Percentiles rank a stretch among this genome's conserved stretches.
These are phyloP conservation scores for Saccharomycopsis sp. DNA, from an alignment of 805 yeast genomes.

Conservation along the genomic window DNA sequence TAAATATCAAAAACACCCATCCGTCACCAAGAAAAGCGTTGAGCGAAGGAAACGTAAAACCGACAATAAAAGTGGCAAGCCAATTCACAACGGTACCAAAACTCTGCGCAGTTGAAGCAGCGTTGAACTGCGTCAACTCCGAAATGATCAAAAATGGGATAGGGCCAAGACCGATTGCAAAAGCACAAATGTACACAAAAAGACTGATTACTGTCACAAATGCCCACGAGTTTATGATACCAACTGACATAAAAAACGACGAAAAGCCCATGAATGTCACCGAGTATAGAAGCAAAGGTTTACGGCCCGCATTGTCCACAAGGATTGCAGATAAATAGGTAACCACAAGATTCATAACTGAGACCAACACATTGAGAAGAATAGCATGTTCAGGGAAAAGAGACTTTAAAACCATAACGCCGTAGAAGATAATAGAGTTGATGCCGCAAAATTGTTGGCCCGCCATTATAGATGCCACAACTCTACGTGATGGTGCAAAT, in stretches of 20 bases:
- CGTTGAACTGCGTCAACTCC: constrained; percentile 78
- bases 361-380: constrained; percentile 66
- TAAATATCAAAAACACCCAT: constrained; percentile 67
- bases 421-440: constrained; percentile 88
- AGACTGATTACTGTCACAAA: constrained; percentile 55
- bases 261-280: constrained; percentile 62
- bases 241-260: constrained; percentile 57
- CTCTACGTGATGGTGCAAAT: constrained; percentile 46
- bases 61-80: constrained; percentile 81
- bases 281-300: constrained; percentile 61
- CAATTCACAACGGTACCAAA: constrained; percentile 89
- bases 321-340: constrained; percentile 69
- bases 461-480: constrained; percentile 64
- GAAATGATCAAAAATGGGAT: constrained; percentile 86
- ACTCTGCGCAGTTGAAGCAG: constrained; percentile 83
- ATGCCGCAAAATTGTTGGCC: constrained; percentile 93
- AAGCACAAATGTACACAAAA: constrained; percentile 68
- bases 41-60: constrained; percentile 71
- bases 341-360: constrained; percentile 64
- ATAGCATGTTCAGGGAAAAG: constrained; percentile 69
- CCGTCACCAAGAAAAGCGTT: constrained; percentile 60
- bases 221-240: constrained; percentile 47
- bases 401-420: constrained; percentile 73
- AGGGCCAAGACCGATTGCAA: constrained; percentile 93
- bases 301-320: constrained; percentile 73